Base-by-base conservation (phyloP, 441 rosid species). In the Eutrema salsugineum region DNA sequence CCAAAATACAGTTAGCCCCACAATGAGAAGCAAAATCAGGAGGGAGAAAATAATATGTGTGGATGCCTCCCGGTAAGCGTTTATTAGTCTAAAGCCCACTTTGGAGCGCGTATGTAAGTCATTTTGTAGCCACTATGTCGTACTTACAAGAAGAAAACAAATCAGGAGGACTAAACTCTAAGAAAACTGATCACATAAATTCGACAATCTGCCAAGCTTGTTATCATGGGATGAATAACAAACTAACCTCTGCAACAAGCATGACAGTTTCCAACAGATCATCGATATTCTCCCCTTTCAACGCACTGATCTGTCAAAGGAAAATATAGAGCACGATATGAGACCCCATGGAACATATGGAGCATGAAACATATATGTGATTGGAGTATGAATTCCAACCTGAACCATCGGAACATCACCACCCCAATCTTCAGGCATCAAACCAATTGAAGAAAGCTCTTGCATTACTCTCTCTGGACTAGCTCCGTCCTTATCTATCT, bases 371-470 rank as follows among this genome's bases (percentile, higher is more conserved):
- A 70, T 54, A 53, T 36, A 62, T 72, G 51, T 35, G 69, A 70
- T 54, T 32, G 39, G 49, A 67, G 57, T 43, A 60, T 40, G 35
- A 63, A 65, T 27, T 79, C 64, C 46, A 66, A 95, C 99, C 96
- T 87, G 93, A 89, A 95, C 91, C 99, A 95, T 87, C 61, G 98
- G 98, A 81, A 82, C 81, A 79, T 92, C 91, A 64, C 99, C 99
- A 70, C 98, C 99, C 99, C 99, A 95, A 55, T 85, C 97, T 84
- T 95, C 99, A 35, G 99, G 92, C 98, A 95, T 89, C 81, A 95
- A 83, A 72, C 99, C 99, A 66, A 92, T 78, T 19, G 93, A 85
- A 75, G 99, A 88, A 79, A 95, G 99, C 79, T 91, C 95, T 84
- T 95, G 97, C 99, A 92, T 95, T 30, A 95, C 98, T 81, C 91